A percentile compares a stretch with the other conserved stretches of the same genome.
These are phyloP conservation scores for Coemansia sp. DNA, from an alignment of 192 early-diverging fungal species.

Conservation along the genomic window DNA sequence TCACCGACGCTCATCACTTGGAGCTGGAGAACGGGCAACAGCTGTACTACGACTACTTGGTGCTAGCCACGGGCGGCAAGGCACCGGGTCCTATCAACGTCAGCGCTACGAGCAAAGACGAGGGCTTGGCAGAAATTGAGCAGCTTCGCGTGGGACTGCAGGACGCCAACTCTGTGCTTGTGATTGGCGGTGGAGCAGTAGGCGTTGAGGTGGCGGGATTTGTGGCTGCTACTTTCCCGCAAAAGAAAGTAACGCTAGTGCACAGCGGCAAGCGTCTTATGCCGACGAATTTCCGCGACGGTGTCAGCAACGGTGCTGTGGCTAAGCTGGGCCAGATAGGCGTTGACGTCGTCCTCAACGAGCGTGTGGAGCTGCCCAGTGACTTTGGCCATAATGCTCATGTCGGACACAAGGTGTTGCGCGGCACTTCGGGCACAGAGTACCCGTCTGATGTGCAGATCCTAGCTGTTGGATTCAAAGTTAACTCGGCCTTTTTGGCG, in stretches of 20 bases:
- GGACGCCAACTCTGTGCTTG: constrained; percentile 51
- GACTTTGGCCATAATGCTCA: constrained; percentile 27
- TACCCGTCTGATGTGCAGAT: constrained; percentile 64
- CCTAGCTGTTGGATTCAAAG: constrained; percentile 49
- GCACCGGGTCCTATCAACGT: constrained; percentile 52
- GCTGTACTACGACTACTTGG: constrained; percentile 58
- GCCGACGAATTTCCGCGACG: constrained; percentile 53
- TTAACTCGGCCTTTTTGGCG: constrained; percentile 56
- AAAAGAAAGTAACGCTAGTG: constrained; percentile 56
- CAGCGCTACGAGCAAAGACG: constrained; percentile 36
- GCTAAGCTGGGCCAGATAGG: constrained; percentile 52
- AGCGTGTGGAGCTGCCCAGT: constrained; percentile 47
- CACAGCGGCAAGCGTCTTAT: constrained; percentile 55
- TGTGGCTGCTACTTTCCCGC: constrained; percentile 45
- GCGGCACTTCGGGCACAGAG: constrained; percentile 45
- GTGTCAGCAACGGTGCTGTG: constrained; percentile 40
- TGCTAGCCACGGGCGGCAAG: constrained; percentile 61
- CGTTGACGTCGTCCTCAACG: constrained; percentile 59
- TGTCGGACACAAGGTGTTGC: constrained; percentile 36
- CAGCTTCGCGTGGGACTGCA: constrained; percentile 43
- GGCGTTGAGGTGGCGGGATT: constrained; percentile 65
- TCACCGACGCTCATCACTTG: constrained; percentile 40
- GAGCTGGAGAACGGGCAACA: constrained; percentile 38
- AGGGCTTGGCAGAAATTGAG: constrained; percentile 34
- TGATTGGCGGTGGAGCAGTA: constrained; percentile 65